Conservation (phyloP, 768 basidiomycete genomes). For the Amanita exitialis region DNA sequence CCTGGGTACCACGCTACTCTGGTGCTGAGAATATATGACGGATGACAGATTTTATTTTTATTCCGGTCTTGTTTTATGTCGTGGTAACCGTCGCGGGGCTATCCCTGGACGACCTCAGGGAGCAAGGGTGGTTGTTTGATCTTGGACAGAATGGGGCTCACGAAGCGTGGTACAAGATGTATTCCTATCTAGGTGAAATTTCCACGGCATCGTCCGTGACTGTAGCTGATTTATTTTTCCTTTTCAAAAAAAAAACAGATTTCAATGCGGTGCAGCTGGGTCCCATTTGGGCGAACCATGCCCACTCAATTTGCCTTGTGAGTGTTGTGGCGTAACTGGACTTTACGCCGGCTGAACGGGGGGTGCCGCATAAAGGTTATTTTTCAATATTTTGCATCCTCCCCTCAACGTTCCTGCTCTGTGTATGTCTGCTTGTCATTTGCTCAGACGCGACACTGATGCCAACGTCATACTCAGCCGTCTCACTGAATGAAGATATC, state of each 20-base stretch:
- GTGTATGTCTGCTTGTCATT: constrained; percentile 29
- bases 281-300: constrained; percentile 71
- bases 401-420: constrained; percentile 87
- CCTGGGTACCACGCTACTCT: background rate
- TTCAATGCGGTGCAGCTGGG: constrained; percentile 46
- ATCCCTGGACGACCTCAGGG: constrained; percentile 49
- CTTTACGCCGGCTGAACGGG: constrained; percentile 3
- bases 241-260: constrained; percentile 47
- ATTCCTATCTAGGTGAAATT: constrained; percentile 59
- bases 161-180: constrained; percentile 77
- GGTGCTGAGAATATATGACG: background rate
- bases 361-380: constrained; percentile 41
- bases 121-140: constrained; percentile 82
- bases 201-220: background rate
- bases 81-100: constrained; percentile 56
- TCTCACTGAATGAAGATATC: constrained; percentile 81
- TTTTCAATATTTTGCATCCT: constrained; percentile 80
- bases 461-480: constrained; percentile 37
- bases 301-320: constrained; percentile 92
- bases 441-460: background rate
- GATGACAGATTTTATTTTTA: constrained; percentile 60
- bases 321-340: constrained; percentile 16
- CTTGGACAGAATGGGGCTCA: constrained; percentile 25
- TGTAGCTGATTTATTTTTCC: no score
- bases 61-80: constrained; percentile 80